Base-by-base conservation (phyloP, 2,329 filamentous ascomycete species). In the Cytospora chrysosperma region DNA sequence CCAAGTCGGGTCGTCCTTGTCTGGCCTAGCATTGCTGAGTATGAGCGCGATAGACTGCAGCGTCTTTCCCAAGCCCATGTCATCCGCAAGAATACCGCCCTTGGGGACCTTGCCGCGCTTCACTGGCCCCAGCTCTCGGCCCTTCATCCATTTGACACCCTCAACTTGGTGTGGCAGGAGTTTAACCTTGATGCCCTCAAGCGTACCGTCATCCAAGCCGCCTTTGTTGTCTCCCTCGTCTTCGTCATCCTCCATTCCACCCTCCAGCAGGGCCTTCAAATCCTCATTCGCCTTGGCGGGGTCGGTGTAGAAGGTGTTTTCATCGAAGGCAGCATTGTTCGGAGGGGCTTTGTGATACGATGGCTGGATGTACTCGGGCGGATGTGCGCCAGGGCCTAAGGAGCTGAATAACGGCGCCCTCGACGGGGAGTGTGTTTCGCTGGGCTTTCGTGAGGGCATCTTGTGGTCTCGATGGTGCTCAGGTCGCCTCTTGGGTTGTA, bases 11-110 rank as follows among this genome's bases (percentile, higher is more conserved):
- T 82, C 79, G 19, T 85, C 82, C 51, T 84, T 82, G 64, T 81
- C 77, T 3, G 90, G 88, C 70, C 90, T 92, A 21, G 87, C 85
- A 71, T 98, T 97, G 61, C 84, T 90, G 43, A 99, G 82, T 50
- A 99, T 90, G 34, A 98, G 82, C 1, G 94, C 88, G 63, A 99
- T 91, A 1, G 93, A 92, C 77, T 99, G 95, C 17, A 99, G 85
- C 0, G 95, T 99, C 81, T 99, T 99, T 64, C 95, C 95, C 17
- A 98, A 81, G 68, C 94, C 94, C 94, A 98, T 96, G 73, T 99
- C 95, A 71, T 99, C 95, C 21, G 95, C 95, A 40, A 99, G 83
- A 67, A 99, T 96, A 21, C 95, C 95, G 40, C 95, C 95, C 70
- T 96, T 95, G 32, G 94, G 93, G 12, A 96, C 84, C 66, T 80